Percentiles rank a stretch among this genome's conserved stretches.
phyloP scores from a whole-genome alignment of 2,329 filamentous ascomycete species.

The Biscogniauxia marginata region DNA sequence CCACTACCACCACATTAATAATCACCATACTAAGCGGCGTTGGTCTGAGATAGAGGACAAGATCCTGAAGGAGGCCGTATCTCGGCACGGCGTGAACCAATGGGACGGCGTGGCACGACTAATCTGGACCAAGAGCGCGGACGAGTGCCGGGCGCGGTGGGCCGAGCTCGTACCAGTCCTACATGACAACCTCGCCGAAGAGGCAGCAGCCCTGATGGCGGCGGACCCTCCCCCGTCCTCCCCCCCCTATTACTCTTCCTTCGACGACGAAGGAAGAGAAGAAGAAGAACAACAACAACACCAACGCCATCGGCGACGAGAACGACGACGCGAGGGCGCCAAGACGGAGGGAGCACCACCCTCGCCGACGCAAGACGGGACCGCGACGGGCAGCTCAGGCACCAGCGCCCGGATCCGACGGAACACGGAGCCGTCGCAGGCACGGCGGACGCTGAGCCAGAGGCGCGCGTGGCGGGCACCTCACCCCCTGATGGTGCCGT shows the following conservation, averaged over 20 bases:
- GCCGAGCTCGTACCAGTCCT: constrained; percentile 12
- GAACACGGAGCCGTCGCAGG: constrained; percentile 9
- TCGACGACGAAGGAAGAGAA: not conserved
- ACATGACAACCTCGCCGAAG: constrained; percentile 7
- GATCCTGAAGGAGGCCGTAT: constrained; percentile 15
- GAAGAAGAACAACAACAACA: not conserved
- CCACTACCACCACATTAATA: not conserved
- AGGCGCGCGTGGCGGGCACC: constrained; percentile 10
- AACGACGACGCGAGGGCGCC: not conserved
- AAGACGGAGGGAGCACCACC: not conserved
- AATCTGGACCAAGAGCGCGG: constrained; percentile 12
- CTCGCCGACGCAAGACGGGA: not conserved
- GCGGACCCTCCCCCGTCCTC: not conserved
- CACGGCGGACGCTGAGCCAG: not conserved
- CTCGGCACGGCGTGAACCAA: constrained; percentile 12
- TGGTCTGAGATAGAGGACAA: constrained; percentile 19
- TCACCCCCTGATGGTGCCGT: constrained; percentile 13
- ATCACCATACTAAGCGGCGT: not conserved
- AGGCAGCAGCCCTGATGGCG: not conserved
- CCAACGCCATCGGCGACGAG: not conserved
- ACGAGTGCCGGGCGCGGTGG: constrained; percentile 16
- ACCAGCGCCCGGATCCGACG: constrained; percentile 5
- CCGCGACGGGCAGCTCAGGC: too few species aligned
- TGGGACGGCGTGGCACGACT: constrained; percentile 18
- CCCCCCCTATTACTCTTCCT: not conserved